A percentile compares a stretch with the other conserved stretches of the same genome.
phyloP scores from a whole-genome alignment of 768 basidiomycete genomes.

The Boletus vinaceobasis region DNA sequence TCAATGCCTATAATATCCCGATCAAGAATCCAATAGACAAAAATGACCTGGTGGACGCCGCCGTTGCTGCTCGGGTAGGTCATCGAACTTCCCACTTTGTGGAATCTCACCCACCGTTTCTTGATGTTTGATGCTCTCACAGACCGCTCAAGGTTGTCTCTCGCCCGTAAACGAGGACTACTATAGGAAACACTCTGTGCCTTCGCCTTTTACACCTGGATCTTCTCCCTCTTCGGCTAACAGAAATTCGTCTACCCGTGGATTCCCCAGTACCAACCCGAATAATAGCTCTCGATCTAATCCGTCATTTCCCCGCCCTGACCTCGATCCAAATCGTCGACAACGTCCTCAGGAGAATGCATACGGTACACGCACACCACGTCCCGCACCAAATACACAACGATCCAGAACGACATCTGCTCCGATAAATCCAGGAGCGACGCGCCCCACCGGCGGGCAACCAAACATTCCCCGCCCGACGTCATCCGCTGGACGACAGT shows the following conservation, averaged over 20 bases:
- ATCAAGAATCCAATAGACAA: constrained; percentile 68
- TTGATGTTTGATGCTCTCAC: neutral
- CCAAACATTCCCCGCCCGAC: constrained; percentile 12
- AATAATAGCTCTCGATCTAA: constrained; percentile 24
- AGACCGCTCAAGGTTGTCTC: constrained; percentile 65
- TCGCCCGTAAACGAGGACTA: constrained; percentile 55
- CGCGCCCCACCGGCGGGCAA: neutral
- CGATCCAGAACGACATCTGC: constrained; percentile 23
- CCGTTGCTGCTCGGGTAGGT: constrained; percentile 50
- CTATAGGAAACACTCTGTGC: constrained; percentile 31
- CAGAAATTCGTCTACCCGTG: constrained; percentile 16
- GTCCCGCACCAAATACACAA: constrained; percentile 6
- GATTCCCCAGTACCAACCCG: constrained; percentile 1
- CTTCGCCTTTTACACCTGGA: constrained; percentile 10
- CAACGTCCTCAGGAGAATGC: constrained; percentile 22
- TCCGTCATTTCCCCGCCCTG: constrained; percentile 56
- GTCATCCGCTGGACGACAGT: constrained; percentile 16
- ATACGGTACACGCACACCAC: constrained; percentile 15
- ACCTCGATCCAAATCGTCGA: constrained; percentile 49
- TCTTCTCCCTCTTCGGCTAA: constrained; percentile 15
- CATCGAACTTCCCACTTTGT: neutral
- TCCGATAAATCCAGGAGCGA: constrained; percentile 13
- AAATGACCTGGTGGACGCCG: constrained; percentile 69
- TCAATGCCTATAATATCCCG: constrained; percentile 65
- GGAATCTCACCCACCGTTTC: neutral